Base-by-base conservation (phyloP, 345 rosid genomes). In the Anastatica hierochuntica region DNA sequence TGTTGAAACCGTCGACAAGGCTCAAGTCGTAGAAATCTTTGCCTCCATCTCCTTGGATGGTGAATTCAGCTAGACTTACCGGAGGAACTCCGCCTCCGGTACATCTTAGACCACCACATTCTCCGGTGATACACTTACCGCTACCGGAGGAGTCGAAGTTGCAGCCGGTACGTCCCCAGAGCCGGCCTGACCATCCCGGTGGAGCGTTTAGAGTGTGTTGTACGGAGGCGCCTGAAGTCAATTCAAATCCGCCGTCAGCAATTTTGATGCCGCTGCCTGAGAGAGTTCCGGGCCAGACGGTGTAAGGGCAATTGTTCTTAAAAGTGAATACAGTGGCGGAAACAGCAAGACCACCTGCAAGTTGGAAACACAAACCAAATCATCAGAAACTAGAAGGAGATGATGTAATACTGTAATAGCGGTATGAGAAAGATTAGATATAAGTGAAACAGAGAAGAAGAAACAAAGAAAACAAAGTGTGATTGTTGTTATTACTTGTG, bases 1-100 rank as follows among this genome's bases (percentile, higher is more conserved):
- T 66, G 49, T 90, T 90, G 74, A 84, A 90, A 1, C 98, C 98
- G 46, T 90, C 96, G 1, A 90, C 98, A 1, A 90, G 79, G 60
- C 96, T 90, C 4, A 86, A 87, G 71, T 87, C 95, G 58, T 90
- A 90, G 54, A 82, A 82, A 61, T 90, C 95, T 45, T 2, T 7
- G 0, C 60, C 33, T 47, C 24, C 43, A n/a, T n/a, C n/a, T n/a
- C n/a, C n/a, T n/a, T n/a, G 1, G 66, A 23, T 1, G 12, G 21
- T 90, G 75, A 90, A 84, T 40, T 86, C 97, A 1, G 56, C 94
- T 6, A 82, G 78, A 21, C 80, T 63, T 7, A 57, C 86, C 0
- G 97, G 95, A 13, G 94, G 86, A 9, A 9, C 62, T 4, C 97
- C 97, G 17, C 90, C 68, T 14, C 81, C 84, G 7, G n/a, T n/a